phyloP scores from a whole-genome alignment of 225 moss, liverwort and hornwort genomes.

The Climacium dendroides region DNA sequence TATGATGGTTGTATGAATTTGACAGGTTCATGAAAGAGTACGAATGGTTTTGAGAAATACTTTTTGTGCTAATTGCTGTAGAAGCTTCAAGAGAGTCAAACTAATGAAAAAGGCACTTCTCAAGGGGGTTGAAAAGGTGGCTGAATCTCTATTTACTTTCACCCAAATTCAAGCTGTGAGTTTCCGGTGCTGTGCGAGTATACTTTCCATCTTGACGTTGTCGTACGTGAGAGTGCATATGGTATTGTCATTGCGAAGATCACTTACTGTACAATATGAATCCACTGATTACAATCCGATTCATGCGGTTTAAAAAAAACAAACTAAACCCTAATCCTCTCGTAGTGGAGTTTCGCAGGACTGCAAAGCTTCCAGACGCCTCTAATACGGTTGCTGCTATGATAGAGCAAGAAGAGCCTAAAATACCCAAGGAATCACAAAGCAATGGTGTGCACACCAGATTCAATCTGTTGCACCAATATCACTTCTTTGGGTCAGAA shows the following conservation, averaged over 20 bases:
- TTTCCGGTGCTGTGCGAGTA: background rate
- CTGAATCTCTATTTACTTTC: background rate
- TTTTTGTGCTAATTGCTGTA: background rate
- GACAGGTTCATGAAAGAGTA: background rate
- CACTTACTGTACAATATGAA: background rate
- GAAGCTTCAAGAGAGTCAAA: slow-evolving; percentile 75
- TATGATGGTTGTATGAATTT: background rate
- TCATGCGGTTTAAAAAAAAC: too few species aligned
- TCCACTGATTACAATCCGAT: too few species aligned
- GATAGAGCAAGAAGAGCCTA: slow-evolving; percentile 18
- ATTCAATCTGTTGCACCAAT: background rate
- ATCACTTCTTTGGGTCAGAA: background rate
- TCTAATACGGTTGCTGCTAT: slow-evolving; percentile 21
- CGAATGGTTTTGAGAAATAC: background rate
- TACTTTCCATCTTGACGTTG: background rate
- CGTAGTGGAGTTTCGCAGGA: slow-evolving; percentile 21
- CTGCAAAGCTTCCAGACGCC: slow-evolving; percentile 49
- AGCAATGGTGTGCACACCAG: slow-evolving; percentile 25
- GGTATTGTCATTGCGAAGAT: background rate
- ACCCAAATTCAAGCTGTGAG: background rate
- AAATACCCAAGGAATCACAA: slow-evolving; percentile 23
- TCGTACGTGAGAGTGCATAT: background rate
- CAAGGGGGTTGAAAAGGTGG: slow-evolving; percentile 73
- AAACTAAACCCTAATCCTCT: too few species aligned
- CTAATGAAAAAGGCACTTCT: slow-evolving; percentile 64